Evolutionary conservation across 1,284 basidiomycete genomes (phyloP).

Genomic region (Leccinum subatratum): DNA sequence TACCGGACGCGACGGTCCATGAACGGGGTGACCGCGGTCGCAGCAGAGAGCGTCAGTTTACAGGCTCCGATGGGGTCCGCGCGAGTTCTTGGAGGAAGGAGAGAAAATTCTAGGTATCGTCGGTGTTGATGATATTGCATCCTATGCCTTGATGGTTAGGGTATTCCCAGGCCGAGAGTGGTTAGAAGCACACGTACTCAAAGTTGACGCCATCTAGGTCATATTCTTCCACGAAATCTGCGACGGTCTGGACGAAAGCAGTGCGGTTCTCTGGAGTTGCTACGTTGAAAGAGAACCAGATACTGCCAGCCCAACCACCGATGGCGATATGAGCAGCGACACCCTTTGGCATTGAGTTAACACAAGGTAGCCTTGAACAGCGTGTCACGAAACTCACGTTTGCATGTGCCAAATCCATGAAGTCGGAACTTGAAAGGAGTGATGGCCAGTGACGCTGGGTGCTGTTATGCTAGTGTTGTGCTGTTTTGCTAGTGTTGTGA

Average conservation of each 20-base stretch:
- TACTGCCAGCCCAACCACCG: neutral
- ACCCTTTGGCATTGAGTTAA: neutral
- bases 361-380: neutral
- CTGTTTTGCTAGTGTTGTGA: too few relatives aligned
- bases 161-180: constrained; percentile 42
- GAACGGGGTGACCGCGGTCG: constrained; percentile 55
- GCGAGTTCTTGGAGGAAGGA: constrained; percentile 48
- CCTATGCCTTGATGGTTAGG: constrained; percentile 43
- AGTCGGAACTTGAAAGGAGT: constrained; percentile 47
- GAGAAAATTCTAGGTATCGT: constrained; percentile 45
- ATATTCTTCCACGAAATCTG: constrained; percentile 41
- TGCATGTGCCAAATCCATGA: constrained; percentile 47
- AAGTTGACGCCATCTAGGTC: constrained; percentile 22
- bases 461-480: too few relatives aligned
- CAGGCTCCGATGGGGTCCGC: constrained; percentile 34
- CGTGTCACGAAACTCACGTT: neutral
- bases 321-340: neutral
- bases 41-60: constrained; percentile 56
- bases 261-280: constrained; percentile 42
- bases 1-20: constrained; percentile 45
- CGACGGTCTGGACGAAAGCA: constrained; percentile 60
- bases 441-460: too few relatives aligned
- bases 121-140: constrained; percentile 40
- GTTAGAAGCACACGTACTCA: constrained; percentile 16
- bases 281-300: constrained; percentile 2